Evolutionary conservation across 2,329 filamentous ascomycete species (phyloP).

Genomic region (Aspergillus sp.): DNA sequence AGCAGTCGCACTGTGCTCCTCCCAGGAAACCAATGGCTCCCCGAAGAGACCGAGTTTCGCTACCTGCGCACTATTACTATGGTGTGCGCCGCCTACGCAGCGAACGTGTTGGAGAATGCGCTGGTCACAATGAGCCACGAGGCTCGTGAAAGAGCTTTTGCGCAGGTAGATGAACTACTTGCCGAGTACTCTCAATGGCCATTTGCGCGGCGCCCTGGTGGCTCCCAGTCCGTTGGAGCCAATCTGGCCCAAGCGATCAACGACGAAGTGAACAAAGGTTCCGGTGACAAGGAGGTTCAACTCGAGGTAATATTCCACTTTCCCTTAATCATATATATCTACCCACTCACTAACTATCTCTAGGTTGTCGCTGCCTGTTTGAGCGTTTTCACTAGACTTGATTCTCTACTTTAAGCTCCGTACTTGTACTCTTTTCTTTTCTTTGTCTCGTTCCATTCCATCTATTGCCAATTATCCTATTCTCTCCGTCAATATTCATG

Average conservation of each 20-base stretch:
- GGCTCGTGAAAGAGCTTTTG: conserved; percentile 88
- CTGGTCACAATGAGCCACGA: conserved; percentile 91
- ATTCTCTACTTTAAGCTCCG: conserved; percentile 74
- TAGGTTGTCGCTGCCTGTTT: conserved; percentile 88
- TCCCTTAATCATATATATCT: conserved; percentile 7
- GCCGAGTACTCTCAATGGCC: conserved; percentile 98
- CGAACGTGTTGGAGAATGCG: conserved; percentile 98
- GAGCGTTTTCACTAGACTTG: conserved; percentile 95
- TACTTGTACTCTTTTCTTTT: conserved; percentile 11
- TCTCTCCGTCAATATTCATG: conserved; percentile 3
- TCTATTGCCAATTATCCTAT: conserved; percentile 7
- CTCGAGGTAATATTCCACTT: conserved; percentile 69
- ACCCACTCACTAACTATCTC: conserved; percentile 16
- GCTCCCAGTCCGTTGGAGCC: conserved; percentile 81
- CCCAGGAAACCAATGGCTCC: conserved; percentile 80
- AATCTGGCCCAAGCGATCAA: conserved; percentile 84
- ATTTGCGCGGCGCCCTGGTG: conserved; percentile 76
- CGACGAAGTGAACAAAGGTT: conserved; percentile 77
- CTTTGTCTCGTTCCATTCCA: conserved; percentile 4
- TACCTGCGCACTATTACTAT: conserved; percentile 89
- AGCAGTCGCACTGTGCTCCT: conserved; percentile 93
- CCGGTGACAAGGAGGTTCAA: conserved; percentile 91
- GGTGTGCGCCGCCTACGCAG: conserved; percentile 97
- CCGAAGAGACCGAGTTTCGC: conserved; percentile 91
- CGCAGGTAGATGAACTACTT: conserved; percentile 92